phyloP scores from a whole-genome alignment of 2,329 filamentous ascomycete genomes.

The Ciborinia camelliae region DNA sequence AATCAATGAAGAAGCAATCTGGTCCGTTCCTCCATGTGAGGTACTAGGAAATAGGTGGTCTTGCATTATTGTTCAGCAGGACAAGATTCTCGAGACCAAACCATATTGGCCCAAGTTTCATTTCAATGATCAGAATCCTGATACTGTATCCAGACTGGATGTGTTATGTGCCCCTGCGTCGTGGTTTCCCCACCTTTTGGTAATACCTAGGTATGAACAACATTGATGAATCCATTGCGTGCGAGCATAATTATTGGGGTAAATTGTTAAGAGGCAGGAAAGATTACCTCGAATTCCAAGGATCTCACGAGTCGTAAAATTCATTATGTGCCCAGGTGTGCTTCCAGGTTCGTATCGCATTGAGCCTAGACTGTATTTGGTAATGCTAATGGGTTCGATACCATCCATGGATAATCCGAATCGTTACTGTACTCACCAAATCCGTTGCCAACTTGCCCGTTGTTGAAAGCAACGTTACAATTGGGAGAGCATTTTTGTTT shows the following conservation, averaged over 20 bases:
- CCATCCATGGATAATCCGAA: too few species aligned
- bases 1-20: not conserved
- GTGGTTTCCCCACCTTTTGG: not conserved
- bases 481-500: not conserved
- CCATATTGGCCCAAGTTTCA: too few species aligned
- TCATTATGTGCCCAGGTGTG: not conserved
- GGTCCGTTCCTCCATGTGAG: not conserved
- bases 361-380: not conserved
- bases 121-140: too few species aligned
- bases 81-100: slow-evolving; percentile 4
- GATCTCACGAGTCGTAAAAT: not conserved
- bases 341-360: not conserved
- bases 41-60: not conserved
- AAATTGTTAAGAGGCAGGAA: not conserved
- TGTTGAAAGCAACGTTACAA: slow-evolving; percentile 19
- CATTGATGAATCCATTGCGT: too few species aligned
- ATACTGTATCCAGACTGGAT: not conserved
- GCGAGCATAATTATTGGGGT: not conserved
- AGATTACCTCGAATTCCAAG: not conserved
- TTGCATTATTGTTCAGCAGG: slow-evolving; percentile 7
- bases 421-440: too few species aligned
- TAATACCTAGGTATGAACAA: not conserved
- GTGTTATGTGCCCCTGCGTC: slow-evolving; percentile 13
- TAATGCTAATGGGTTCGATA: not conserved
- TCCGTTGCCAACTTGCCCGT: too few species aligned